Evolutionary conservation across 805 yeast genomes (phyloP), one percentile per base, ranked within the genome.

Genomic region (Starmerella potacharoeniae): DNA sequence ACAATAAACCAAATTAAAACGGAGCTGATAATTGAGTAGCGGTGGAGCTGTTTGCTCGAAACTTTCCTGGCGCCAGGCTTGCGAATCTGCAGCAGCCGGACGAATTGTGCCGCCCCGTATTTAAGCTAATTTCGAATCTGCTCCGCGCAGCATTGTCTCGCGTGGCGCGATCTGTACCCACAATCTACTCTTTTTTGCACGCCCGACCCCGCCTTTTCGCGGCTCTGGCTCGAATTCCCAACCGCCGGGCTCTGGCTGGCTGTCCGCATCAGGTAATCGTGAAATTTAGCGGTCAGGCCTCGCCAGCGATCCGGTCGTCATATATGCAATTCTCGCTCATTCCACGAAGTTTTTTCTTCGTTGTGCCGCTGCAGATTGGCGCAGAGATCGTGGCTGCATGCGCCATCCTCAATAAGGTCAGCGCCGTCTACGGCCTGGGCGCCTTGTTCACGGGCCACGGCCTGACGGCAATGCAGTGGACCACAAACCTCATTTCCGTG

Each of bases 361-460:
- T 77, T 52, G 69, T 87, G 4, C 96, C 97, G 5, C 76, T 91
- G 30, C 87, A 84, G 65, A 75, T 85, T 29, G 97, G 97, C 13
- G 95, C 89, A 29, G 97, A 91, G 68, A 68, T 87, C 1, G 79
- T 84, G 22, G 74, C 89, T 5, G 83, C 86, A 0, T 74, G 86
- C 39, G 84, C 90, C 14, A 77, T 89, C 39, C 75, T 90, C 59
- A 91, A 91, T 72, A 90, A 90, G 67, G 86, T 90, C 61, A 82
- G 95, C 56, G 96, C 97, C 9, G 74, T 82, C 22, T 91, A 84
- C 68, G 98, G 97, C 33, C 73, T 91, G 37, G 72, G 89, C 28
- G 89, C 97, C 0, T 68, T 91, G 30, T 77, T 91, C 64, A 90
- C 97, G 0, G 75, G 96, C 1, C 96, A 90, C 65, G 93, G 93